Percentiles rank a stretch among this genome's conserved stretches.
Conservation (phyloP, 177 flowering plant genomes). For the Vitis hybrid region DNA sequence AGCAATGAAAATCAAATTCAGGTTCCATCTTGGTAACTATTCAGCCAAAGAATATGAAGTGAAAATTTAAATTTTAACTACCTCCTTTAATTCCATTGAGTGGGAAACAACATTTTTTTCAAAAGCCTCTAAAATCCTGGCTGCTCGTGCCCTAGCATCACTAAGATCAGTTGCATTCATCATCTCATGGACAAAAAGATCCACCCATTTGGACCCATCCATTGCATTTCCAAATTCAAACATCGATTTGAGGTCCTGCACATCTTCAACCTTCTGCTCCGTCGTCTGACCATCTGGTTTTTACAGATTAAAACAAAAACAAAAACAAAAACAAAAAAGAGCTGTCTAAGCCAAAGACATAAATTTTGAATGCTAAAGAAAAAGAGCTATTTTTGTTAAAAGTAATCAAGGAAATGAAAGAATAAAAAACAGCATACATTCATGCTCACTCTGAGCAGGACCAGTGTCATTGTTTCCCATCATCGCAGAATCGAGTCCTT, state of each 20-base stretch:
- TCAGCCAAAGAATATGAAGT: neutral
- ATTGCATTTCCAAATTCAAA: conserved; percentile 6
- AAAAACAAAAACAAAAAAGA: neutral
- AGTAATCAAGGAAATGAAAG: neutral
- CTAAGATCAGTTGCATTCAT: conserved; percentile 21
- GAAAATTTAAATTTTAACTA: neutral
- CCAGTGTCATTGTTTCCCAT: conserved; percentile 6
- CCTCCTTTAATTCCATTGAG: conserved; percentile 21
- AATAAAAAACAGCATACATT: conserved; percentile 2
- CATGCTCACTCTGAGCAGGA: conserved; percentile 1
- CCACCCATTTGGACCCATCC: conserved; percentile 28
- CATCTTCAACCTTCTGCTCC: conserved; percentile 9
- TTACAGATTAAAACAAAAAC: neutral
- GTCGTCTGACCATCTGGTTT: conserved; percentile 20
- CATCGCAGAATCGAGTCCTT: conserved; percentile 7
- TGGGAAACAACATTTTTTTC: conserved; percentile 14
- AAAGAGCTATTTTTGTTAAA: too few species aligned
- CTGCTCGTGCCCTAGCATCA: conserved; percentile 29
- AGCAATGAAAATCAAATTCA: neutral
- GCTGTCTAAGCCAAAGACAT: neutral
- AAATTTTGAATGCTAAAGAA: neutral
- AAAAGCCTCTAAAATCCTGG: conserved; percentile 28
- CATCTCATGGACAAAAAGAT: conserved; percentile 31
- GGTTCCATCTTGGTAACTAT: neutral
- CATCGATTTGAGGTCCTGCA: neutral